These are phyloP conservation scores for Colletotrichum graminicola DNA, from an alignment of 2,329 filamentous ascomycete genomes.

Conservation along the genomic window DNA sequence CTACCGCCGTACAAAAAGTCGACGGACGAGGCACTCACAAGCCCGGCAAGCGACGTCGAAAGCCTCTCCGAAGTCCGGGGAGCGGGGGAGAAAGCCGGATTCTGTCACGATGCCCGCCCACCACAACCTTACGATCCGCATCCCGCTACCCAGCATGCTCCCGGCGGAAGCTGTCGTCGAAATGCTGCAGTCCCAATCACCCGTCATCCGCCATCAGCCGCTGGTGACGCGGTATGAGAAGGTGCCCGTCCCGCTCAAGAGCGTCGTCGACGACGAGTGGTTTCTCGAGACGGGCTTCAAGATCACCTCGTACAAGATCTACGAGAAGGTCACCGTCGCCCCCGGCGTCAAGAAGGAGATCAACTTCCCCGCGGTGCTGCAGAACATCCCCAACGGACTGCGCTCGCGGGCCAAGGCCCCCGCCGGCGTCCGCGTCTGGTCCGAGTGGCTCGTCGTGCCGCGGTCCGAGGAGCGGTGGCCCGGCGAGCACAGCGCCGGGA, in stretches of 20 bases:
- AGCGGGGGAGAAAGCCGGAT: neutral
- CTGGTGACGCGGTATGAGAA: constrained; percentile 53
- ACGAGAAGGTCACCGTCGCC: constrained; percentile 52
- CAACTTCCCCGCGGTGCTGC: constrained; percentile 58
- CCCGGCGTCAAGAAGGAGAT: constrained; percentile 57
- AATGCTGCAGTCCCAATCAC: constrained; percentile 55
- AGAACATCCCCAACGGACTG: constrained; percentile 55
- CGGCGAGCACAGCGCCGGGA: constrained; percentile 29
- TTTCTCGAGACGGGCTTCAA: constrained; percentile 52
- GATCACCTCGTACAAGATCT: constrained; percentile 51
- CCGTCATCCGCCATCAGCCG: constrained; percentile 58
- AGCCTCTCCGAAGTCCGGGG: neutral
- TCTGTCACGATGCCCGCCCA: constrained; percentile 43
- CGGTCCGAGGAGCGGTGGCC: constrained; percentile 43
- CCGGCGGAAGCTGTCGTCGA: constrained; percentile 54
- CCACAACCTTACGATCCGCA: constrained; percentile 53
- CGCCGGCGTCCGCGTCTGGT: constrained; percentile 59
- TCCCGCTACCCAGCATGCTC: constrained; percentile 57
- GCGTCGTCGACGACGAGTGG: constrained; percentile 56
- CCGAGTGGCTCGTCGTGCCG: constrained; percentile 49
- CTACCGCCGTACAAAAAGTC: neutral
- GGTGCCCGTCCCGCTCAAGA: constrained; percentile 49
- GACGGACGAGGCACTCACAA: neutral
- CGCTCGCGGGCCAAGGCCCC: constrained; percentile 58
- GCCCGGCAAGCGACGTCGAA: neutral